Base-by-base conservation (phyloP, 176 grass and related monocot genomes). In the Musa beccarii region DNA sequence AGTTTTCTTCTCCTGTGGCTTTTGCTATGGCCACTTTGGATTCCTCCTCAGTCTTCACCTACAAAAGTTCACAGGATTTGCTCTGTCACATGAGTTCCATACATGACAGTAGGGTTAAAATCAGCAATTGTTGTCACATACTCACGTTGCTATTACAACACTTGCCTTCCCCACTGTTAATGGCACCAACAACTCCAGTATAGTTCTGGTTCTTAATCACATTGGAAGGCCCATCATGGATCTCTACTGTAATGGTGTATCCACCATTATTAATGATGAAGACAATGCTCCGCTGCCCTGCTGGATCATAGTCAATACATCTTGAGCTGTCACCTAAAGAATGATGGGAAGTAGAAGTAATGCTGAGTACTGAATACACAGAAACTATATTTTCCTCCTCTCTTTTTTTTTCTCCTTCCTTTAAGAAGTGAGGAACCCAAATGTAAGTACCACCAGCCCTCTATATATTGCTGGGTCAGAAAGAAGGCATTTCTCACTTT, bases 141-240 rank as follows among this genome's bases (percentile, higher is more conserved):
- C 21, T 75, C 72, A 76, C 74, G 34, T 76, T 76, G 34, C 26
- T 20, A 63, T 29, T 76, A 25, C 55, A 64, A 51, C 57, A 76
- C 51, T 21, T 50, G 3, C 56, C 74, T 21, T 25, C 56, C 1
- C 59, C 29, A 20, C 63, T 76, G 74, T 63, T 51, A 2, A 76
- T 63, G 26, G 74, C 57, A 10, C 63, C 74, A 9, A 76, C 74
- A 51, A 76, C 56, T 50, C 34, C 74, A 24, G 57, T 51, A 34
- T 76, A 76, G 54, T 63, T 76, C 74, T 19, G 59, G 28, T 75
- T 75, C 73, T 75, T 75, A 34, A 61, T 75, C 9, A 61, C 73
- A 63, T 64, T 76, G 34, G 63, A 62, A 76, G 55, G 74, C 9
- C 74, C 74, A 24, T 75, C 74, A 22, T 76, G 74, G 57, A 76